Conservation (phyloP, 441 rosid species). For the Mallotus repandus region DNA sequence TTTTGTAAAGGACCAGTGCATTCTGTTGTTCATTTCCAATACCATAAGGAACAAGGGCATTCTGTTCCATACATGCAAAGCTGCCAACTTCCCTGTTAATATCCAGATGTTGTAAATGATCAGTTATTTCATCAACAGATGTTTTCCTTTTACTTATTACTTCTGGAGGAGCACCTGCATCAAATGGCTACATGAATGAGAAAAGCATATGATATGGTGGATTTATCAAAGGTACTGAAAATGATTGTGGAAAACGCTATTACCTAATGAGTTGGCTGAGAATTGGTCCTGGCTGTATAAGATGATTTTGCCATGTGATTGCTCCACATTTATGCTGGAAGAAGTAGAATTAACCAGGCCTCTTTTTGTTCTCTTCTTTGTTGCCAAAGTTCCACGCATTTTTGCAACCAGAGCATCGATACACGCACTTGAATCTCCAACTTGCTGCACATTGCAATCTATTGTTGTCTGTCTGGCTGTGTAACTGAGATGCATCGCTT, state of each 20-base stretch:
- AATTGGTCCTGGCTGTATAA: slow-evolving; percentile 32
- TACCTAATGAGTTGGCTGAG: slow-evolving; percentile 47
- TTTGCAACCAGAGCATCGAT: slow-evolving; percentile 38
- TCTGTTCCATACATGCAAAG: slow-evolving; percentile 32
- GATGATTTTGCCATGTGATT: slow-evolving; percentile 38
- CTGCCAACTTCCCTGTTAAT: slow-evolving; percentile 36
- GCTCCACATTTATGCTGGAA: slow-evolving; percentile 28
- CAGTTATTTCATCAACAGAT: slow-evolving; percentile 43
- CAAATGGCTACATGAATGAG: slow-evolving; percentile 24
- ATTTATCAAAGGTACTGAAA: slow-evolving; percentile 7
- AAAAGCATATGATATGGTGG: slow-evolving; percentile 11
- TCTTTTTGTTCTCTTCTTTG: slow-evolving; percentile 51
- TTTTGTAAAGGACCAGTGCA: slow-evolving; percentile 53
- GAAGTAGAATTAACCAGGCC: slow-evolving; percentile 32
- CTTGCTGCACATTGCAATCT: slow-evolving; percentile 26
- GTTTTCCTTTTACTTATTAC: slow-evolving; percentile 25
- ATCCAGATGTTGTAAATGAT: slow-evolving; percentile 43
- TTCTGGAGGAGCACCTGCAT: slow-evolving; percentile 51
- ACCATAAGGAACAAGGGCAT: slow-evolving; percentile 52
- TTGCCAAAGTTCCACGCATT: slow-evolving; percentile 38
- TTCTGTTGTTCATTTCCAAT: slow-evolving; percentile 34
- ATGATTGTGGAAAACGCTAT: not conserved
- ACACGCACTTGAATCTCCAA: slow-evolving; percentile 26
- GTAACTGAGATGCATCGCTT: slow-evolving; percentile 22
- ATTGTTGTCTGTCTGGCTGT: slow-evolving; percentile 25